Conservation (phyloP, 345 rosid genomes). For the Eutrema heterophyllum region DNA sequence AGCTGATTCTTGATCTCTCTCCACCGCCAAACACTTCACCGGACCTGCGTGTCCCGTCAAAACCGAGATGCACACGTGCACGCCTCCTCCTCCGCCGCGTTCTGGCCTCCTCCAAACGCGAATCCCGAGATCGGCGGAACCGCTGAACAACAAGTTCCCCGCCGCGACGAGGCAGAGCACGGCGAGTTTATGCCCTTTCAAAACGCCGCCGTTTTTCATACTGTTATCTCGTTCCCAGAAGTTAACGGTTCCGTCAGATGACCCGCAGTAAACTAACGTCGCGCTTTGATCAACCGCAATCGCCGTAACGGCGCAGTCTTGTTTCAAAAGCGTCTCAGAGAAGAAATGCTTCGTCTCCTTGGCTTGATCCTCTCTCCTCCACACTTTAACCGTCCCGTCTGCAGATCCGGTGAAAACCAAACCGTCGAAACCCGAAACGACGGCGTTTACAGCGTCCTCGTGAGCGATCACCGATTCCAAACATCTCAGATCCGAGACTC, state of each 20-base stretch:
- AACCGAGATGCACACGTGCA: constrained; percentile 59
- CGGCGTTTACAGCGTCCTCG: constrained; percentile 74
- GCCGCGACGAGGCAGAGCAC: constrained; percentile 67
- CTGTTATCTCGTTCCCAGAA: constrained; percentile 63
- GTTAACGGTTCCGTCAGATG: constrained; percentile 81
- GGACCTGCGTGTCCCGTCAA: constrained; percentile 76
- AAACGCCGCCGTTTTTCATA: constrained; percentile 56
- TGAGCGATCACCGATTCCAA: constrained; percentile 74
- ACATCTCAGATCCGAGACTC: constrained; percentile 60
- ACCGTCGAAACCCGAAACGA: constrained; percentile 70
- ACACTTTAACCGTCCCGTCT: constrained; percentile 77
- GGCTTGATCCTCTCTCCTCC: constrained; percentile 86
- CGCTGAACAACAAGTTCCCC: constrained; percentile 68
- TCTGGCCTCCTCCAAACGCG: constrained; percentile 72
- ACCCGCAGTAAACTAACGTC: constrained; percentile 65
- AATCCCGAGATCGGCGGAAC: constrained; percentile 80
- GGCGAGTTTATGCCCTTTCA: constrained; percentile 76
- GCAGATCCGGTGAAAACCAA: constrained; percentile 86
- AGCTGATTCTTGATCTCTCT: constrained; percentile 47
- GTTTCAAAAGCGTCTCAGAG: constrained; percentile 70
- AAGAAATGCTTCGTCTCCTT: constrained; percentile 82
- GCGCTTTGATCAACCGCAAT: constrained; percentile 50
- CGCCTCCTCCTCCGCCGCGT: constrained; percentile 5
- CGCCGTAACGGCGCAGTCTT: constrained; percentile 81
- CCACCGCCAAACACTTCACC: constrained; percentile 84